phyloP scores from a whole-genome alignment of 139 green algal genomes.

The Coelastrella sp. region DNA sequence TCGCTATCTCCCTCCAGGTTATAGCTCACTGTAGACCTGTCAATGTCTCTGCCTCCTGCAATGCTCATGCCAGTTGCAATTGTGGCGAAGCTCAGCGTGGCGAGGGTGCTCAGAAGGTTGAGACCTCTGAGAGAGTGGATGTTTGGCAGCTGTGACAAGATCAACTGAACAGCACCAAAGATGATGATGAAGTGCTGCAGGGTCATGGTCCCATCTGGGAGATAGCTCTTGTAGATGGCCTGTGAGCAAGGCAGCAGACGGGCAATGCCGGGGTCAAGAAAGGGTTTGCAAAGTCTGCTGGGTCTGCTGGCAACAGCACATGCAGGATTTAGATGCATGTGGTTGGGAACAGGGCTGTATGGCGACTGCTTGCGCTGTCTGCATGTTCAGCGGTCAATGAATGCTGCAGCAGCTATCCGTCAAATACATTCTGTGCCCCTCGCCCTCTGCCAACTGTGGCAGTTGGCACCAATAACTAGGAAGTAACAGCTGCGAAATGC shows the following conservation, averaged over 20 bases:
- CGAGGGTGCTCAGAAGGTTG: slow-evolving; percentile 60
- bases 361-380: too few species aligned
- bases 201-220: slow-evolving; percentile 40
- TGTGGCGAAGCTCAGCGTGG: slow-evolving; percentile 51
- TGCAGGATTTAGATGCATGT: background rate
- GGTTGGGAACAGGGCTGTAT: too few species aligned
- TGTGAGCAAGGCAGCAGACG: slow-evolving; percentile 4
- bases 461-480: too few species aligned
- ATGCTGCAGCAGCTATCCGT: too few species aligned
- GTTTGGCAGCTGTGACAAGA: slow-evolving; percentile 58
- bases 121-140: slow-evolving; percentile 54
- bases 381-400: too few species aligned
- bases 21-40: background rate
- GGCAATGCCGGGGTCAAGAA: background rate
- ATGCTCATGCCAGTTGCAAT: slow-evolving; percentile 48
- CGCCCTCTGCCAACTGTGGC: too few species aligned
- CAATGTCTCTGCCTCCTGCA: background rate
- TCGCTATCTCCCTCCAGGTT: background rate
- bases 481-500: too few species aligned
- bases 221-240: slow-evolving; percentile 50
- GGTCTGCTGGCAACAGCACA: background rate
- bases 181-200: slow-evolving; percentile 59
- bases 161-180: slow-evolving; percentile 58
- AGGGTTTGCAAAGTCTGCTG: background rate
- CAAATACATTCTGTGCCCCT: too few species aligned